A percentile compares a stretch with the other conserved stretches of the same genome.
These are phyloP conservation scores for Fusarium dimerum DNA, from an alignment of 2,329 filamentous ascomycete species.

Conservation along the genomic window DNA sequence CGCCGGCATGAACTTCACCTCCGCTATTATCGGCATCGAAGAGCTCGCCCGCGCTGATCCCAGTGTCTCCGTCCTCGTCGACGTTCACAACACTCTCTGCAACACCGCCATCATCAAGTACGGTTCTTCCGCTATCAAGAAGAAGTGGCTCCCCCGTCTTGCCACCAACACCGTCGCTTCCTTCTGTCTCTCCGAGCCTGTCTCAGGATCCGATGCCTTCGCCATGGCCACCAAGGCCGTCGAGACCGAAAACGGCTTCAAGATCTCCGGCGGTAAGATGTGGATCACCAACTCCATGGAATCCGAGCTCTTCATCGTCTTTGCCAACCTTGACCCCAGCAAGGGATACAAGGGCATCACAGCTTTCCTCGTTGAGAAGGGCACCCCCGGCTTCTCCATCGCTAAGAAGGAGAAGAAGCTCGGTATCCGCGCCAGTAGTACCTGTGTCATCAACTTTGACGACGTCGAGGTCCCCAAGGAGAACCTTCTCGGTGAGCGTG, in stretches of 20 bases:
- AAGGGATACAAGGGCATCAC: conserved; percentile 97
- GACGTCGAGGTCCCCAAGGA: conserved; percentile 88
- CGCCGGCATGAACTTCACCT: conserved; percentile 97
- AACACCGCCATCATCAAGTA: conserved; percentile 91
- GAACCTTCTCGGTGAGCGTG: conserved; percentile 84
- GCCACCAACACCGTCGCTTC: conserved; percentile 89
- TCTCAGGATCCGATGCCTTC: conserved; percentile 93
- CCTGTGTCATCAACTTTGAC: conserved; percentile 96
- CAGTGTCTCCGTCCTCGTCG: conserved; percentile 90
- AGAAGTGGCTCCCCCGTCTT: conserved; percentile 84
- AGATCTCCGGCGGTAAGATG: conserved; percentile 93
- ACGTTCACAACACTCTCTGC: conserved; percentile 97
- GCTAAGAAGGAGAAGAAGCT: conserved; percentile 99
- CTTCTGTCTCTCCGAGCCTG: conserved; percentile 91
- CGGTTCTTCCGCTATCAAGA: conserved; percentile 74
- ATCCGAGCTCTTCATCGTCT: conserved; percentile 94
- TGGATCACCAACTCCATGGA: conserved; percentile 99
- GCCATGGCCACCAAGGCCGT: conserved; percentile 88
- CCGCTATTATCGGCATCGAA: conserved; percentile 94
- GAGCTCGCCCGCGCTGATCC: conserved; percentile 93
- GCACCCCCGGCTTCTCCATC: conserved; percentile 83
- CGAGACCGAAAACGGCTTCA: conserved; percentile 81
- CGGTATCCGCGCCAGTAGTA: conserved; percentile 92
- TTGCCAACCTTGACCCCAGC: conserved; percentile 89
- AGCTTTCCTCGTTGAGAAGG: conserved; percentile 93